phyloP scores from a whole-genome alignment of 2,329 filamentous ascomycete species.

The Metarhizium guizhouense region DNA sequence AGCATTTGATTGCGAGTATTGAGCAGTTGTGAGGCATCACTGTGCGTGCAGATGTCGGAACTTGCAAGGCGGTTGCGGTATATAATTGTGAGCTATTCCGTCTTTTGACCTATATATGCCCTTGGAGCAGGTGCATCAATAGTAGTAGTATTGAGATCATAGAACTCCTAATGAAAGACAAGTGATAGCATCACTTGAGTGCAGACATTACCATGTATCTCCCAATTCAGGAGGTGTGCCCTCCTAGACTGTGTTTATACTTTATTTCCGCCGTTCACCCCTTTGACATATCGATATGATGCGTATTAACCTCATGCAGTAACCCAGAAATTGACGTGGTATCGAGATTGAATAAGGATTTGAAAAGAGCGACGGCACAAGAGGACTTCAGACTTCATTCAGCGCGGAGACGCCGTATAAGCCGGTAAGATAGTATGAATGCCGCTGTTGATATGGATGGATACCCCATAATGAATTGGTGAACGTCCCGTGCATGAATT shows the following conservation, averaged over 20 bases:
- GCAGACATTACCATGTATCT: neutral
- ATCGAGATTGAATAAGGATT: neutral
- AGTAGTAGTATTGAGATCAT: neutral
- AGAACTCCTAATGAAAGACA: neutral
- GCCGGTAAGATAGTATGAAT: slow-evolving; percentile 1
- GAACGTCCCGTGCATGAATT: neutral
- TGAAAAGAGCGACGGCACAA: neutral
- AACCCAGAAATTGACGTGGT: slow-evolving; percentile 6
- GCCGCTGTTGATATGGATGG: neutral
- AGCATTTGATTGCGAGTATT: slow-evolving; percentile 45
- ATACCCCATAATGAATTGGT: neutral
- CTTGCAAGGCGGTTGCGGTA: neutral
- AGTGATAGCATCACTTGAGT: neutral
- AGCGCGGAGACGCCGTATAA: neutral
- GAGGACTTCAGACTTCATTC: neutral
- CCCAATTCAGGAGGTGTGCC: neutral
- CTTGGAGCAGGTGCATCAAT: neutral
- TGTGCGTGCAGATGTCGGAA: neutral
- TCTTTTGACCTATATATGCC: neutral
- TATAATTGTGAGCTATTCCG: slow-evolving; percentile 1
- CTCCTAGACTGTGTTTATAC: neutral
- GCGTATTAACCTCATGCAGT: slow-evolving; percentile 5
- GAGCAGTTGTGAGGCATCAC: slow-evolving; percentile 43
- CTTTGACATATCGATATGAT: neutral
- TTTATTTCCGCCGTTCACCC: neutral